These are phyloP conservation scores for Crithidia sp. DNA, from an alignment of 208 protist species.

Conservation along the genomic window DNA sequence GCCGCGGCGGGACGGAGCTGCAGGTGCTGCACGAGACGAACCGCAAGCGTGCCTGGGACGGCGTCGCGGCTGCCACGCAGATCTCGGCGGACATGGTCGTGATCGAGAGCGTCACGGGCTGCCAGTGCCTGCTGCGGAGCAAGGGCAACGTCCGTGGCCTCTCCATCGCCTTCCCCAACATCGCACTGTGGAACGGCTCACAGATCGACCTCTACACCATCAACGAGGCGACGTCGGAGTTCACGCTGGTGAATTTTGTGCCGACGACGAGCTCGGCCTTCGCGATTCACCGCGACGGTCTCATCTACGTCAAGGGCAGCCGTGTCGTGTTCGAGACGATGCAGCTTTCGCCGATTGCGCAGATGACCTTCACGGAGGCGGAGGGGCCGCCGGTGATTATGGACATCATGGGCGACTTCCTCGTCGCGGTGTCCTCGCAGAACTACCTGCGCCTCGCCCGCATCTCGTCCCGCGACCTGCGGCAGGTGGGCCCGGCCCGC, in stretches of 20 bases:
- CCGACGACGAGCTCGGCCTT: conserved; percentile 76
- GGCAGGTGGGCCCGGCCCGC: conserved; percentile 70
- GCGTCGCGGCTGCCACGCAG: conserved; percentile 84
- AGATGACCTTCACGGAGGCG: conserved; percentile 86
- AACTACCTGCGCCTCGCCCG: conserved; percentile 83
- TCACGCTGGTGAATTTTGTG: conserved; percentile 75
- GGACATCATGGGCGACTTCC: conserved; percentile 90
- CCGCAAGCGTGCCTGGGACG: conserved; percentile 84
- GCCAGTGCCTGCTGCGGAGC: conserved; percentile 84
- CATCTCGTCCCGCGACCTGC: conserved; percentile 72
- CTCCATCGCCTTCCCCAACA: conserved; percentile 82
- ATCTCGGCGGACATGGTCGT: conserved; percentile 88
- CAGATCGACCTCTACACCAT: conserved; percentile 91
- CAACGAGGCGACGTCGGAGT: conserved; percentile 81
- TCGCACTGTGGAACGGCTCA: conserved; percentile 88
- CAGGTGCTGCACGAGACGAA: conserved; percentile 89
- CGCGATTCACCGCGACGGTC: conserved; percentile 80
- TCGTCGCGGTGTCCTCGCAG: conserved; percentile 82
- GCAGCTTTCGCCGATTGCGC: conserved; percentile 75
- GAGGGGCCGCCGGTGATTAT: conserved; percentile 85
- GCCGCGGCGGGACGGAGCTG: conserved; percentile 56
- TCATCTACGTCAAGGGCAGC: conserved; percentile 86
- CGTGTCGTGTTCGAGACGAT: conserved; percentile 83
- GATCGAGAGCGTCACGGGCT: conserved; percentile 84
- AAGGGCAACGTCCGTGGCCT: conserved; percentile 77